Percentiles rank a stretch among this genome's conserved stretches.
Evolutionary conservation across 345 rosid genomes (phyloP).

Genomic region (Theobroma cacao): DNA sequence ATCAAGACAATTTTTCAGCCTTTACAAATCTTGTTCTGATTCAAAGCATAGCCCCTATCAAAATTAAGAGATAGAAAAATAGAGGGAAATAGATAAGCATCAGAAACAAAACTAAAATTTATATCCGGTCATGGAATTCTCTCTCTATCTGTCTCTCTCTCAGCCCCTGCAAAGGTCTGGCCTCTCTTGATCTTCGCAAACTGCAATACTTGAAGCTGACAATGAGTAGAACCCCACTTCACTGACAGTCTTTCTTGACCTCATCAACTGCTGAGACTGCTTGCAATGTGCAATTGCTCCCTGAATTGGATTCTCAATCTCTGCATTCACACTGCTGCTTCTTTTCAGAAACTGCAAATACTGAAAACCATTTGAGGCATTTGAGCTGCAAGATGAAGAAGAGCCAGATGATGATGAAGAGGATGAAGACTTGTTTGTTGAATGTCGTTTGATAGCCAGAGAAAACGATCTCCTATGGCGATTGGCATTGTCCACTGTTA

Average conservation of each 20-base stretch:
- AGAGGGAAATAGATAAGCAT: constrained; percentile 9
- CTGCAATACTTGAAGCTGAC: constrained; percentile 44
- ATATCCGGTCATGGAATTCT: not conserved
- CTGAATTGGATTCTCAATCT: constrained; percentile 74
- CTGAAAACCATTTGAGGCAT: constrained; percentile 39
- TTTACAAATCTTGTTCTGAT: not conserved
- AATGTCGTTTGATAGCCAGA: constrained; percentile 52
- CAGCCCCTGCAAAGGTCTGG: constrained; percentile 53
- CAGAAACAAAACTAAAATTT: constrained; percentile 16
- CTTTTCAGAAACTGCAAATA: constrained; percentile 50
- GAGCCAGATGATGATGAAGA: constrained; percentile 36
- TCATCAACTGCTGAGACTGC: constrained; percentile 55
- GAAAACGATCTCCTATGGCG: constrained; percentile 81
- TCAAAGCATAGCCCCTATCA: constrained; percentile 10
- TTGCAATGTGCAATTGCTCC: constrained; percentile 96
- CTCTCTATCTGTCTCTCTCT: constrained; percentile 14
- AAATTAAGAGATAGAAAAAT: not conserved
- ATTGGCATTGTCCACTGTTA: constrained; percentile 17
- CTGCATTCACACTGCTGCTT: constrained; percentile 54
- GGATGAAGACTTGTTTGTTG: constrained; percentile 38
- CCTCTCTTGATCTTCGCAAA: constrained; percentile 54
- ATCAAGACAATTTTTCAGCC: constrained; percentile 1
- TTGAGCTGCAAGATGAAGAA: constrained; percentile 36
- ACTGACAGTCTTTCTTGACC: constrained; percentile 36
- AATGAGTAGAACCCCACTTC: constrained; percentile 57